These are phyloP conservation scores for Harringtonia lauricola DNA, from an alignment of 2,329 filamentous ascomycete genomes.

Conservation along the genomic window DNA sequence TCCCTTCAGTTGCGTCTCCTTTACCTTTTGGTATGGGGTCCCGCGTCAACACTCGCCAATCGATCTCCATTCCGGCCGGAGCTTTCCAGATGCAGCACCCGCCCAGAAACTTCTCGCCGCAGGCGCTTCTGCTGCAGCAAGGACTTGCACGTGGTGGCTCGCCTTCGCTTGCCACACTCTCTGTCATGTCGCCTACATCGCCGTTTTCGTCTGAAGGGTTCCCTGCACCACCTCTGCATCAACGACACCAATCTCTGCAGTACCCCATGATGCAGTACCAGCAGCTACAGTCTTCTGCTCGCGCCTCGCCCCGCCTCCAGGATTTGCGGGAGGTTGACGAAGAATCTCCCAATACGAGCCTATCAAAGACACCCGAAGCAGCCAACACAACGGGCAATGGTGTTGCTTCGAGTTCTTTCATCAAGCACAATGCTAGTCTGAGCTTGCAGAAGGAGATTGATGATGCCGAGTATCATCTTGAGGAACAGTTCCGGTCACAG, in stretches of 20 bases:
- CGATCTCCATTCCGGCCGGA: conserved; percentile 53
- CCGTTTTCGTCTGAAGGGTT: conserved; percentile 47
- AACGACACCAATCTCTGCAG: conserved; percentile 49
- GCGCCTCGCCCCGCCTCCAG: conserved; percentile 52
- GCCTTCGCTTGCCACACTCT: conserved; percentile 47
- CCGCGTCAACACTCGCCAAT: conserved; percentile 60
- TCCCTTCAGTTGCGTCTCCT: conserved; percentile 60
- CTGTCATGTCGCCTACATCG: conserved; percentile 52
- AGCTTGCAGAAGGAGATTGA: conserved; percentile 77
- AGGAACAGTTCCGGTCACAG: conserved; percentile 68
- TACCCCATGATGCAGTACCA: conserved; percentile 45
- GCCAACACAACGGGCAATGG: not conserved
- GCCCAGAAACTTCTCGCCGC: conserved; percentile 46
- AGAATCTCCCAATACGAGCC: conserved; percentile 40
- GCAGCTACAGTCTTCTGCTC: conserved; percentile 42
- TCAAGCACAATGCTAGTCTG: conserved; percentile 60
- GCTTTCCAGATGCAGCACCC: conserved; percentile 59
- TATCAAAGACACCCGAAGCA: conserved; percentile 43
- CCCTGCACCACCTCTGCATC: conserved; percentile 31
- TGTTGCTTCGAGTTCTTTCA: conserved; percentile 15
- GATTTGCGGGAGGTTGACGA: conserved; percentile 67
- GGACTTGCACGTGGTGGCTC: conserved; percentile 47
- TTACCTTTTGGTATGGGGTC: conserved; percentile 46
- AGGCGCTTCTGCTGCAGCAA: conserved; percentile 39
- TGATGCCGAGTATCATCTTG: conserved; percentile 74